phyloP scores from a whole-genome alignment of 306 rosid genomes.

The Prosopis cineraria region DNA sequence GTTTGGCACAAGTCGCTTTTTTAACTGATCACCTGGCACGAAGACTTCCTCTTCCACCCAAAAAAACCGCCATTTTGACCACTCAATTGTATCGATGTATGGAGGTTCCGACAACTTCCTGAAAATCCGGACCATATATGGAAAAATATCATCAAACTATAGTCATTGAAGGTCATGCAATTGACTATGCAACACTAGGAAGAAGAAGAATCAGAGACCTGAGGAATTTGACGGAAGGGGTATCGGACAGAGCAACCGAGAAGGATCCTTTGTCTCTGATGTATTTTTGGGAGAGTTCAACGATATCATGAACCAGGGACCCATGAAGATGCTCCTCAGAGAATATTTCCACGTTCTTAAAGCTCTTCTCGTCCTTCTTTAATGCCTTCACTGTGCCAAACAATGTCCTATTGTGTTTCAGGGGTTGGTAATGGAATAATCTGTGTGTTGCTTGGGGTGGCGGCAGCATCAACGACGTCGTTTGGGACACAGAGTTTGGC shows the following conservation, averaged over 20 bases:
- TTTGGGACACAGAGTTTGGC: neutral
- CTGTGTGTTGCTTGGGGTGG: neutral
- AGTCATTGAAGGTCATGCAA: too few relatives aligned
- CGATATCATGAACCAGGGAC: conserved; percentile 52
- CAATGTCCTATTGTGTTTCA: neutral
- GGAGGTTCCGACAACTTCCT: conserved; percentile 6
- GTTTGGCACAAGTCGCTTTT: neutral
- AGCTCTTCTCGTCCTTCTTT: neutral
- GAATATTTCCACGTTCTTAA: conserved; percentile 51
- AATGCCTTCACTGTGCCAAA: conserved; percentile 30
- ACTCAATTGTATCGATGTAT: neutral
- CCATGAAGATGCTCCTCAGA: conserved; percentile 26
- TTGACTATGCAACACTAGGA: too few relatives aligned
- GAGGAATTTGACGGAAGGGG: conserved; percentile 34
- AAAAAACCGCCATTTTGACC: neutral
- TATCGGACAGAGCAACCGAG: conserved; percentile 64
- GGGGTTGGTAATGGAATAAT: neutral
- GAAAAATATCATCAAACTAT: neutral
- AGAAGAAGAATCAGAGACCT: too few relatives aligned
- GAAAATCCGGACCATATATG: neutral
- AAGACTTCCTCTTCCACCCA: neutral
- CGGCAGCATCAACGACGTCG: neutral
- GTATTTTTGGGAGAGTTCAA: conserved; percentile 54
- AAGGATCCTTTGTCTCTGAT: conserved; percentile 53
- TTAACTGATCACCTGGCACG: neutral